Percentiles rank a stretch among this genome's conserved stretches.
Conservation (phyloP, 805 yeast genomes). For the Hanseniaspora taiwanica region DNA sequence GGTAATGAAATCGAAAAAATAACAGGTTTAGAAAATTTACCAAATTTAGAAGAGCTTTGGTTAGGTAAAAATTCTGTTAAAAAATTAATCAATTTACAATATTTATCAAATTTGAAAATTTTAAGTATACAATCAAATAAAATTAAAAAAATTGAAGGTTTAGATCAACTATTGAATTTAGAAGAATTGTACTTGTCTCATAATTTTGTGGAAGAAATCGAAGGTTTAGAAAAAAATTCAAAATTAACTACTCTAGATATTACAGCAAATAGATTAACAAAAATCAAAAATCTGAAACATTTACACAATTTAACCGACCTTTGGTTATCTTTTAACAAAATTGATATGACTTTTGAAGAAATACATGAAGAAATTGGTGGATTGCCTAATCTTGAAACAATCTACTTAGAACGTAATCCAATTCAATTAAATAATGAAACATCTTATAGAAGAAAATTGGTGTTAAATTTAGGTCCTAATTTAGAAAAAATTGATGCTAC, state of each 20-base stretch:
- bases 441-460: conserved; percentile 73
- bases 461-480: conserved; percentile 48
- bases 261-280: conserved; percentile 55
- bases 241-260: conserved; percentile 69
- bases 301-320: conserved; percentile 69
- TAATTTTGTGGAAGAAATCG: conserved; percentile 63
- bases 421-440: conserved; percentile 61
- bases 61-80: conserved; percentile 75
- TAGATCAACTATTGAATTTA: conserved; percentile 54
- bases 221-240: conserved; percentile 57
- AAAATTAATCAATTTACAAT: conserved; percentile 46
- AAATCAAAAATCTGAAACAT: conserved; percentile 52
- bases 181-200: conserved; percentile 85
- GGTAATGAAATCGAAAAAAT: conserved; percentile 63
- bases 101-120: conserved; percentile 50
- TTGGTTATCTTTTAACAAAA: conserved; percentile 78
- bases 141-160: conserved; percentile 65
- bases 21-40: conserved; percentile 35
- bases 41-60: conserved; percentile 67
- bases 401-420: conserved; percentile 90
- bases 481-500: conserved; percentile 86
- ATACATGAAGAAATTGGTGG: conserved; percentile 51
- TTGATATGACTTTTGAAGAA: conserved; percentile 52
- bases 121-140: conserved; percentile 83
- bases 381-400: conserved; percentile 62